phyloP scores from a whole-genome alignment of 2,329 filamentous ascomycete species.

The Tolypocladium tropicale region DNA sequence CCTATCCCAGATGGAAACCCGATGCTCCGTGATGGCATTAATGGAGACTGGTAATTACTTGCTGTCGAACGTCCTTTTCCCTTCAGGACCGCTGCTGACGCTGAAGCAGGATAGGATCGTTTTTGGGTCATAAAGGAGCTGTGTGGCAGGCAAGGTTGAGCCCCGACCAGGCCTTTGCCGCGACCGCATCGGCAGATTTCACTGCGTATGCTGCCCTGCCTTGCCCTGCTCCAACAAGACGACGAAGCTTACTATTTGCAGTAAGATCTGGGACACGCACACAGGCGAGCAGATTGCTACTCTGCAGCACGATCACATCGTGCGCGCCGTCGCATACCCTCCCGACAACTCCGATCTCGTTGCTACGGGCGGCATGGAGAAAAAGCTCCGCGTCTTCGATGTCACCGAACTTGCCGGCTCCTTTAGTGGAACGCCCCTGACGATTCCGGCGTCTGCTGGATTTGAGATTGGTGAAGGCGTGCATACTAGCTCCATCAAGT shows the following conservation, averaged over 20 bases:
- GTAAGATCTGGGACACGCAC: slow-evolving; percentile 95
- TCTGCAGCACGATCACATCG: slow-evolving; percentile 88
- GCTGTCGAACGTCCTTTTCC: background rate
- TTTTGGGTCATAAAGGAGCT: slow-evolving; percentile 95
- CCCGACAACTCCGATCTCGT: slow-evolving; percentile 73
- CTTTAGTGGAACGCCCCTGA: slow-evolving; percentile 27
- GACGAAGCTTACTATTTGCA: slow-evolving; percentile 27
- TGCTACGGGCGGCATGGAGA: slow-evolving; percentile 90
- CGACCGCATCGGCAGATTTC: slow-evolving; percentile 92
- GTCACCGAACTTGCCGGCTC: slow-evolving; percentile 49
- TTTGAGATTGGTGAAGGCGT: slow-evolving; percentile 83
- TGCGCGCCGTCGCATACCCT: slow-evolving; percentile 84
- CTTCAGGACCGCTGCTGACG: slow-evolving; percentile 5
- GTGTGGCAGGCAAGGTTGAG: slow-evolving; percentile 94
- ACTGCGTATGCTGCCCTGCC: slow-evolving; percentile 56
- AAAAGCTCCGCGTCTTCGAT: slow-evolving; percentile 92
- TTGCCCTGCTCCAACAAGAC: no score
- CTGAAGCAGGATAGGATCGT: slow-evolving; percentile 80
- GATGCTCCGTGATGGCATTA: slow-evolving; percentile 93
- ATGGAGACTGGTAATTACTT: slow-evolving; percentile 71
- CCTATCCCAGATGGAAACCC: slow-evolving; percentile 73
- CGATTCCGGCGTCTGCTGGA: slow-evolving; percentile 49
- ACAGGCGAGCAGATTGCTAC: slow-evolving; percentile 83
- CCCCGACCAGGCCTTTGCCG: slow-evolving; percentile 76
- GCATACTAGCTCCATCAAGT: slow-evolving; percentile 86